Evolutionary conservation across 768 basidiomycete genomes (phyloP), one percentile per base, ranked within the genome.

Genomic region (Aureoboletus auriporus): DNA sequence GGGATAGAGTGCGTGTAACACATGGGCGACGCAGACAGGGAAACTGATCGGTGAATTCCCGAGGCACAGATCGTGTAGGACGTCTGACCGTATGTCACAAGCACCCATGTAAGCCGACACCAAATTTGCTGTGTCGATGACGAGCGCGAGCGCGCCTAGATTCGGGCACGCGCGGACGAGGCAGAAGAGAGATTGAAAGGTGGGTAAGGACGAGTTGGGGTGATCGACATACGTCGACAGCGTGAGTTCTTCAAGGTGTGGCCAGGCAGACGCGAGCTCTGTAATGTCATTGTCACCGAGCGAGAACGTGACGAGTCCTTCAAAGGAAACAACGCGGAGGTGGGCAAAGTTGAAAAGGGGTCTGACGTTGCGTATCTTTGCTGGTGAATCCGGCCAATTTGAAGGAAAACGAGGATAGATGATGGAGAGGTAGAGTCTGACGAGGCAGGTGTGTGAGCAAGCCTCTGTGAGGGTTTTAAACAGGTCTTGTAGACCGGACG

Each of bases 31-130:
- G 1, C 35, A 10, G 8, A 17, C 3, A 5, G 58, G 61, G 0
- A 47, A 42, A 8, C 9, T n/a, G 20, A 63, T 44, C 0, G 49
- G 53, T 2, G 64, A 58, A 11, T 63, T 66, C 10, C 58, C 62
- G 1, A 63, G 48, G 14, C 50, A 49, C 4, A 63, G 64, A 0
- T 44, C 38, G 0, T 36, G 20, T 2, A 63, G 47, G 2, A 39
- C 12, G 11, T 31, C 38, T 0, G 57, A 53, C 26, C 39, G 45
- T 6, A 37, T 26, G 28, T 49, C 39, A 0, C 20, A 7, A 1
- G 35, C 13, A 1, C 20, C 14, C 27, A 9, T 23, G 20, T 4
- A 0, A n/a, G 38, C 6, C 8, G n/a, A 29, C 5, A 52, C 59
- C 16, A 50, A 23, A 23, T 23, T 23, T 23, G 20, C 4, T 23